These are phyloP conservation scores for Backusella circina DNA, from an alignment of 192 early-diverging fungal species.

Conservation along the genomic window DNA sequence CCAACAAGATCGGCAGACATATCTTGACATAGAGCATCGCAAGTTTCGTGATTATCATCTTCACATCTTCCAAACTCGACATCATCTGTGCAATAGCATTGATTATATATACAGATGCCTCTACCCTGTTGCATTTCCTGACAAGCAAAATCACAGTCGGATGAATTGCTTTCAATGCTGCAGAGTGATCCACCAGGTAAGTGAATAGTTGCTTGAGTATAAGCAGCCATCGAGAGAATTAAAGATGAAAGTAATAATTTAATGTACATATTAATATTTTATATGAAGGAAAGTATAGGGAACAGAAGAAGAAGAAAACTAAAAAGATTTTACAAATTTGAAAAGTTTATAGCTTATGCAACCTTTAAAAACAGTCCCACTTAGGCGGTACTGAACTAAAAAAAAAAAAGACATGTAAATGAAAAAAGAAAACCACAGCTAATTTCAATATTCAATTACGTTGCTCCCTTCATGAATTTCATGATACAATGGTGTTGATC, in stretches of 20 bases:
- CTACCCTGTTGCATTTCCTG: constrained; percentile 1
- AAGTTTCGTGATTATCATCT: constrained; percentile 15
- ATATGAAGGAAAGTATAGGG: neutral
- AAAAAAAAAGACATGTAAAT: neutral
- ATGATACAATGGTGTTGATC: neutral
- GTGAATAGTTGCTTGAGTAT: neutral
- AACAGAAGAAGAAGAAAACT: neutral
- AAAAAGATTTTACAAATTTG: neutral
- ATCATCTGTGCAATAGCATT: constrained; percentile 8
- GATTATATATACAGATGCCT: constrained; percentile 11
- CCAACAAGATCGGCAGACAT: constrained; percentile 7
- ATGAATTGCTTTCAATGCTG: neutral
- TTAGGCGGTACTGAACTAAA: neutral
- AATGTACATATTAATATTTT: neutral
- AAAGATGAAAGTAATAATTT: constrained; percentile 1
- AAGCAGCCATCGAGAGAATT: neutral
- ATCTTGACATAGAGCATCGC: constrained; percentile 15
- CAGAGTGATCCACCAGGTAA: neutral
- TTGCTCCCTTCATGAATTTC: neutral
- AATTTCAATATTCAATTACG: neutral
- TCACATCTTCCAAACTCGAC: constrained; percentile 3
- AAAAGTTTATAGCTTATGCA: constrained; percentile 1
- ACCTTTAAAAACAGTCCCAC: neutral
- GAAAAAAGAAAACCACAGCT: neutral
- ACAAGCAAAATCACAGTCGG: constrained; percentile 6